Conservation (phyloP, 1,284 basidiomycete genomes). For the Tetrapyrgos nigripes region DNA sequence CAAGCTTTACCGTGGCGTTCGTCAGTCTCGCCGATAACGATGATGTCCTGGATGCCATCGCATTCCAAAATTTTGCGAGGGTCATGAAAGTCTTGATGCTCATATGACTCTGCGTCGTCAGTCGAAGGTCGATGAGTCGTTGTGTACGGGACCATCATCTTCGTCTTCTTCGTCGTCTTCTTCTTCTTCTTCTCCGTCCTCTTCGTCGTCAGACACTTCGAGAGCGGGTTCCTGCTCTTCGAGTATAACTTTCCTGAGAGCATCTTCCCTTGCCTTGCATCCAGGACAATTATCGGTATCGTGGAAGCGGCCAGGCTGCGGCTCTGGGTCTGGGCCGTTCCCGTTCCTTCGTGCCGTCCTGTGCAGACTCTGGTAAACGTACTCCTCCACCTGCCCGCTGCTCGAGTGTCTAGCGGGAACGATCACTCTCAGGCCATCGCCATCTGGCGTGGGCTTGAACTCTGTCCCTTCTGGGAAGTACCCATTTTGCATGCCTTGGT, state of each 20-base stretch:
- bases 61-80: conserved; percentile 40
- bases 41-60: conserved; percentile 59
- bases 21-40: conserved; percentile 69
- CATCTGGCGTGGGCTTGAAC: conserved; percentile 7
- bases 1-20: conserved; percentile 62
- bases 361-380: conserved; percentile 12
- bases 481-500: conserved; percentile 17
- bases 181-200: conserved; percentile 28
- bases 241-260: conserved; percentile 11
- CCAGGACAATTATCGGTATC: conserved; percentile 46
- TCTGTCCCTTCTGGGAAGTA: conserved; percentile 15
- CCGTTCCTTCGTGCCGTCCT: not conserved
- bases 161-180: conserved; percentile 13
- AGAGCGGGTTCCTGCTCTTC: not conserved
- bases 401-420: not conserved
- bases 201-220: not conserved
- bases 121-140: not conserved
- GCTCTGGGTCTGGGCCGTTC: not conserved
- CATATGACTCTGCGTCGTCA: not conserved
- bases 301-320: conserved; percentile 30
- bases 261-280: conserved; percentile 31
- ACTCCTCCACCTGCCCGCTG: conserved; percentile 6
- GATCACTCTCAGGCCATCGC: conserved; percentile 6
- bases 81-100: conserved; percentile 24
- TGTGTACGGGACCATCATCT: not conserved